Conservation (phyloP, 192 early-diverging fungal species). For the Entrophospora sp. region DNA sequence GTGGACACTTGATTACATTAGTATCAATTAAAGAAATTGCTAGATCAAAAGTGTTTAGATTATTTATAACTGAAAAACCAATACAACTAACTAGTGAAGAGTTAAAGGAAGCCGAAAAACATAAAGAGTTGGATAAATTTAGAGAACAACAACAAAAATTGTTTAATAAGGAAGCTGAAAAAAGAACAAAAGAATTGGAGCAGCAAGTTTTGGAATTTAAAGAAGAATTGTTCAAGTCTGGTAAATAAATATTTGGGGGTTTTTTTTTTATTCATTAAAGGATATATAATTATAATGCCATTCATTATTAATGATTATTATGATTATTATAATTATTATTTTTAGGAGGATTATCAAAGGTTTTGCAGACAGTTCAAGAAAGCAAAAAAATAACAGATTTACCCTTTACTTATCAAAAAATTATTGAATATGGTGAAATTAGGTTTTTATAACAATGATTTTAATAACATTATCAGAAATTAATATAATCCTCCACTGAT, state of each 20-base stretch:
- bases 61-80: slow-evolving; percentile 35
- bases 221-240: slow-evolving; percentile 31
- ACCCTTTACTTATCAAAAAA: slow-evolving; percentile 30
- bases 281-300: too few species aligned
- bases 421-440: slow-evolving; percentile 50
- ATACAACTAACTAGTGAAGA: slow-evolving; percentile 30
- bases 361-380: slow-evolving; percentile 25
- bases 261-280: too few species aligned
- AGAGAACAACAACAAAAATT: slow-evolving; percentile 31
- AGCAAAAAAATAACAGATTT: slow-evolving; percentile 30
- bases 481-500: too few species aligned
- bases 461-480: too few species aligned
- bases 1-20: slow-evolving; percentile 34
- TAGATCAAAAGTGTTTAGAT: slow-evolving; percentile 21
- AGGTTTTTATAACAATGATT: slow-evolving; percentile 31
- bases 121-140: slow-evolving; percentile 31
- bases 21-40: slow-evolving; percentile 25
- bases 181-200: slow-evolving; percentile 37
- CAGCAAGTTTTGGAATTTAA: slow-evolving; percentile 39
- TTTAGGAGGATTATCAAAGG: slow-evolving; percentile 24
- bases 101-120: slow-evolving; percentile 24
- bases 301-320: too few species aligned
- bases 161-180: slow-evolving; percentile 39
- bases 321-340: too few species aligned
- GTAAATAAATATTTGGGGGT: slow-evolving; percentile 21